These are phyloP conservation scores for Annulohypoxylon moriforme DNA, from an alignment of 495 filamentous ascomycete genomes.

Conservation along the genomic window DNA sequence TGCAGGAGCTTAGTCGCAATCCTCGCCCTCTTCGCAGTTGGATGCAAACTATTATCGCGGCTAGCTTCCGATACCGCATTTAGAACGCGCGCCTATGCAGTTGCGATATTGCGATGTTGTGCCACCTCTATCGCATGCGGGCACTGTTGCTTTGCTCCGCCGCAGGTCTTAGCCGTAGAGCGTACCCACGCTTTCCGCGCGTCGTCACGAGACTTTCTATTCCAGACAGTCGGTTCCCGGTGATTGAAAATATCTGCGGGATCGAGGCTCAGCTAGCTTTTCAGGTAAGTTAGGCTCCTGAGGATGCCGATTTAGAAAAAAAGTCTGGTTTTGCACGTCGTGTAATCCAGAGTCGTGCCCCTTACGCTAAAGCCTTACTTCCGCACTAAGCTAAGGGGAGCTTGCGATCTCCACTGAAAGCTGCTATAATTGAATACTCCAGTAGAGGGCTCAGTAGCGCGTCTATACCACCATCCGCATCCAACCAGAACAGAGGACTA, in stretches of 20 bases:
- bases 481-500: background rate
- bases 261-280: background rate
- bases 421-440: background rate
- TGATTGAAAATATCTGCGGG: background rate
- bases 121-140: constrained; percentile 1
- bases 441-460: background rate
- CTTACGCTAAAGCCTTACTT: background rate
- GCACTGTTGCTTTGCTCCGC: constrained; percentile 4
- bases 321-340: background rate
- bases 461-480: background rate
- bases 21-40: background rate
- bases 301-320: background rate
- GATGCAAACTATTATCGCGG: background rate
- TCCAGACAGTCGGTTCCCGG: background rate
- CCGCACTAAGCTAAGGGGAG: background rate
- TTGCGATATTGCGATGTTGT: constrained; percentile 1
- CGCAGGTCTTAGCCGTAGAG: constrained; percentile 1
- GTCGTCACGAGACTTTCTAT: background rate
- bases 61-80: constrained; percentile 16
- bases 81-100: constrained; percentile 13
- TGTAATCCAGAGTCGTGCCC: background rate
- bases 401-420: background rate
- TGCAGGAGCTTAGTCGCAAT: constrained; percentile 1
- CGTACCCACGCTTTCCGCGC: background rate
- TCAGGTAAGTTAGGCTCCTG: background rate